Conservation (phyloP, 2,329 filamentous ascomycete genomes). For the Corynespora cassiicola region DNA sequence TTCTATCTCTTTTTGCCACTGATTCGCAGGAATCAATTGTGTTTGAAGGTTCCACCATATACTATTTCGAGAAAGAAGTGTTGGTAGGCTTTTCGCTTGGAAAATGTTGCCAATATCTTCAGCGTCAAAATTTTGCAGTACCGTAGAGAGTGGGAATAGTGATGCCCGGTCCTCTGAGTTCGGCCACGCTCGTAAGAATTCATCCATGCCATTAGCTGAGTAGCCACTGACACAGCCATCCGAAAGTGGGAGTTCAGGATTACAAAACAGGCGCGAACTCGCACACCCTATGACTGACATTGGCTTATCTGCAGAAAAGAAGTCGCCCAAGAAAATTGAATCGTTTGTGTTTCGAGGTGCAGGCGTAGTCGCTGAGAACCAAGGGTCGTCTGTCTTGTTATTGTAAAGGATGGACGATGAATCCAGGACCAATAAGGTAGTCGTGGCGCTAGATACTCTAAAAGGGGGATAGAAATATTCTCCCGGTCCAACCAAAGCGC, state of each 20-base stretch:
- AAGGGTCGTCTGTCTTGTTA: slow-evolving; percentile 9
- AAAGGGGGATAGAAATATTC: neutral
- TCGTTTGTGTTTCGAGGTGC: neutral
- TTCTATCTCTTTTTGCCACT: slow-evolving; percentile 21
- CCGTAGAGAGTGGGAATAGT: too few species aligned
- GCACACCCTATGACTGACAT: slow-evolving; percentile 13
- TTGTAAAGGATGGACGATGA: slow-evolving; percentile 2
- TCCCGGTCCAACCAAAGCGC: neutral
- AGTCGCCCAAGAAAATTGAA: neutral
- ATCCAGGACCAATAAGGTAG: slow-evolving; percentile 1
- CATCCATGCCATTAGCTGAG: neutral
- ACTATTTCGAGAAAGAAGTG: slow-evolving; percentile 3
- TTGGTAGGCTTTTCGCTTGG: slow-evolving; percentile 3
- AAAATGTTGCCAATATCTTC: slow-evolving; percentile 2
- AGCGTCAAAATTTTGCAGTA: slow-evolving; percentile 1
- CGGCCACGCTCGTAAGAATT: neutral
- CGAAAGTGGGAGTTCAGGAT: slow-evolving; percentile 2
- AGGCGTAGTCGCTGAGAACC: slow-evolving; percentile 9
- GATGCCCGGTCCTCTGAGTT: too few species aligned
- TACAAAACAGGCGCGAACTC: slow-evolving; percentile 11
- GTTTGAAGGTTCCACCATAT: slow-evolving; percentile 5
- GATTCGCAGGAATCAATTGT: slow-evolving; percentile 6
- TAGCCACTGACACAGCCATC: neutral
- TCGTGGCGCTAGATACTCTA: slow-evolving; percentile 3
- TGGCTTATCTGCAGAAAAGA: slow-evolving; percentile 3